A percentile compares a stretch with the other conserved stretches of the same genome.
Evolutionary conservation across 2,329 filamentous ascomycete species (phyloP).

Genomic region (Ceratocystiopsis sp.): DNA sequence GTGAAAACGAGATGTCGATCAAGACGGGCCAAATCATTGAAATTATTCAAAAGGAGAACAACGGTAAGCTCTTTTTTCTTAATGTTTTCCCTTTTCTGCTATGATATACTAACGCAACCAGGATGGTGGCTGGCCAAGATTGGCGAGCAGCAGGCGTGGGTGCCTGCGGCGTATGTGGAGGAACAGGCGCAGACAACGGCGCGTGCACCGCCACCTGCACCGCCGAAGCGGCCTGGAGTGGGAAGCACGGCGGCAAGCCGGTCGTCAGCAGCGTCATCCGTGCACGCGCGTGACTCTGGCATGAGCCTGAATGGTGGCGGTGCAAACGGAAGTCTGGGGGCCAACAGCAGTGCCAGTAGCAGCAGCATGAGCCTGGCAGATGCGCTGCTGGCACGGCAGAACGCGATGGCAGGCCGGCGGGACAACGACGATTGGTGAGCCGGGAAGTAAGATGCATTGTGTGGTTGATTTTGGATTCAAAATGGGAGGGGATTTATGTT

Average conservation of each 20-base stretch:
- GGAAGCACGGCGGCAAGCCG: constrained; percentile 38
- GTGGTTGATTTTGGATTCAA: no score
- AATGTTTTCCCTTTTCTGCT: background rate
- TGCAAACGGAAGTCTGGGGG: constrained; percentile 36
- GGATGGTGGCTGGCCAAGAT: constrained; percentile 95
- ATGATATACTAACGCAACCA: constrained; percentile 21
- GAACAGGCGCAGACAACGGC: constrained; percentile 50
- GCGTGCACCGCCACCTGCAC: constrained; percentile 49
- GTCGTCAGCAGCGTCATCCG: constrained; percentile 45
- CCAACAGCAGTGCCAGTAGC: constrained; percentile 40
- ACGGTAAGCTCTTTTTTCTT: constrained; percentile 40
- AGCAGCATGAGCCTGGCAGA: constrained; percentile 63
- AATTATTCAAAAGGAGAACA: constrained; percentile 85
- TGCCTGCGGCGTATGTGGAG: constrained; percentile 85
- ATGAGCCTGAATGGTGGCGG: constrained; percentile 41
- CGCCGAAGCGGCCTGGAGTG: constrained; percentile 59
- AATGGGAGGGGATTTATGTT: background rate
- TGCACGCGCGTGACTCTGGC: constrained; percentile 54
- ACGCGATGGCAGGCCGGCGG: constrained; percentile 55
- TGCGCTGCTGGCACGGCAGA: constrained; percentile 59
- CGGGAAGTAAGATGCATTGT: background rate
- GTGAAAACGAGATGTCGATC: constrained; percentile 70
- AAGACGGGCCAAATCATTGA: constrained; percentile 66
- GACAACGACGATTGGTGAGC: constrained; percentile 54
- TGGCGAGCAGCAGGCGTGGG: constrained; percentile 62